These are phyloP conservation scores for Odontarrhena argentea DNA, from an alignment of 345 rosid species.

Conservation along the genomic window DNA sequence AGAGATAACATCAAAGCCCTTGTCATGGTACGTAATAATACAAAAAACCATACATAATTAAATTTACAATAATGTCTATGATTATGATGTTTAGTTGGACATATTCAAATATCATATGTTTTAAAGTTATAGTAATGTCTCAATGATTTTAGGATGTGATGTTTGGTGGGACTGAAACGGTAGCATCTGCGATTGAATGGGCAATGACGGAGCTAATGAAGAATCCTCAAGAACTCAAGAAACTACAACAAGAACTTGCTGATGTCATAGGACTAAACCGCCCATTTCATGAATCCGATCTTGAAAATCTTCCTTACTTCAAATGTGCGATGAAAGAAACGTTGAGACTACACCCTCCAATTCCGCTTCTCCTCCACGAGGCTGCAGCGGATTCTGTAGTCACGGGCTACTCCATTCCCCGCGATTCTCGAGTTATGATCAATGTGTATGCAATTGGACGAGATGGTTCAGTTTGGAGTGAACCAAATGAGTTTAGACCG, in stretches of 20 bases:
- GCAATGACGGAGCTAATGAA: conserved; percentile 67
- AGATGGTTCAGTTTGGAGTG: conserved; percentile 59
- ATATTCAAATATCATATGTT: not conserved
- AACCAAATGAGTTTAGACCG: conserved; percentile 61
- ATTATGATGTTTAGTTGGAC: conserved; percentile 59
- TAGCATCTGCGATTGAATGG: conserved; percentile 85
- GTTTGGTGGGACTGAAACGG: conserved; percentile 79
- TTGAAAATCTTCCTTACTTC: conserved; percentile 58
- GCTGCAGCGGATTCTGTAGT: conserved; percentile 53
- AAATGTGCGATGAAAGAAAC: conserved; percentile 69
- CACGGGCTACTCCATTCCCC: conserved; percentile 59
- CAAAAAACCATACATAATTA: not conserved
- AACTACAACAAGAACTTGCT: conserved; percentile 62
- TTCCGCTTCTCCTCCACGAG: conserved; percentile 80
- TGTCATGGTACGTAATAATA: conserved; percentile 65
- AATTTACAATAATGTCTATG: not conserved
- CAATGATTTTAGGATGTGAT: conserved; percentile 43
- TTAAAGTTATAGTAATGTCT: not conserved
- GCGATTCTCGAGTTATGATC: conserved; percentile 63
- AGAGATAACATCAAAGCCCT: conserved; percentile 85
- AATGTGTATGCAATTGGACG: conserved; percentile 66
- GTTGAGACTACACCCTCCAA: conserved; percentile 76
- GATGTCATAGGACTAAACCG: conserved; percentile 59
- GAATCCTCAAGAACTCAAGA: conserved; percentile 53
- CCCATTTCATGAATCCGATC: conserved; percentile 57